Evolutionary conservation across 2,329 filamentous ascomycete species (phyloP), one percentile per base, ranked within the genome.

Genomic region (Emydomyces testavorans): DNA sequence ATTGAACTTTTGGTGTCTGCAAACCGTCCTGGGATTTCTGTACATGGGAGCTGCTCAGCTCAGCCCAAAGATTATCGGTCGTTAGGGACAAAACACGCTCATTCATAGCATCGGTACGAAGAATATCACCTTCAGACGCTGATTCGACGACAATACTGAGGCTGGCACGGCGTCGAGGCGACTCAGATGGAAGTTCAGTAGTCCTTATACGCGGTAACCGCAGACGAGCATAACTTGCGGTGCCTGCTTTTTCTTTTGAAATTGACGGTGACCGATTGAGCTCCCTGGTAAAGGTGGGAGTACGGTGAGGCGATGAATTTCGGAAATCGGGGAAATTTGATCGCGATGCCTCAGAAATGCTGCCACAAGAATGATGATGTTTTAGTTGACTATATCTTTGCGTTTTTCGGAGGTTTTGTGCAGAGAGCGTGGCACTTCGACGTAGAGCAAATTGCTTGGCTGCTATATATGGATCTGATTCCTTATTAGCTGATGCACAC

Each of bases 71-170:
- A n/a, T 36, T 29, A 20, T 46, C 40, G 16, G 23, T 31, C 11
- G 8, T 23, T n/a, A 10, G 6, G 15, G 35, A 41, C 3, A 16
- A 11, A 18, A 28, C 45, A 1, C 20, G 8, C 6, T 28, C 24
- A 20, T 48, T 37, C 36, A 38, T 40, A 37, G 23, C 15, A 29
- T 46, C 35, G 23, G 24, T 23, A 8, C 35, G 43, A 23, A 26
- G 15, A 24, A 20, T 39, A 6, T 43, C 36, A 29, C 39, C 18
- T 20, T 52, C 29, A 24, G 41, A 40, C 5, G 51, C 41, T 5
- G 51, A 50, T 41, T 53, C 52, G 35, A 52, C 34, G n/a, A 52
- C 47, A 6, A 50, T 24, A 18, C 52, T 53, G 18, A 51, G 48
- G 38, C 48, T 48, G 13, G 34, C 41, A 15, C 31, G 48, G 10